Evolutionary conservation across 2,329 filamentous ascomycete genomes (phyloP), one percentile per base, ranked within the genome.

Genomic region (Zasmidium cellare): DNA sequence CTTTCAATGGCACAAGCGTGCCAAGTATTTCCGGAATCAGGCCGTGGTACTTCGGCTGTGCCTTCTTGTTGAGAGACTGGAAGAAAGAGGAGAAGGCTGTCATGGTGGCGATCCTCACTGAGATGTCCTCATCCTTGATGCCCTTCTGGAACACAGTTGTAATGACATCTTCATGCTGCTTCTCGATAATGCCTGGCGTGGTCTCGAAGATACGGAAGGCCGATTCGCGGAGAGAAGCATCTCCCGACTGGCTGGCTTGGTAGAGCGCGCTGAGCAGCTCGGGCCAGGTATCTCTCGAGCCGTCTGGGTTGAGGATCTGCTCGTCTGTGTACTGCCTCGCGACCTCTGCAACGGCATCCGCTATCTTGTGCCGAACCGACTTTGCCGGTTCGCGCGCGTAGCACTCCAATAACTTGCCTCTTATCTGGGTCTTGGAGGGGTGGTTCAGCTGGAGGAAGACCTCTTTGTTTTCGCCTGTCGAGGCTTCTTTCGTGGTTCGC

Each of bases 81-180:
- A 99, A 99, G 79, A 99, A 97, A 2, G 92, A 88, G 18, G 93
- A 90, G 72, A 99, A 99, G 7, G 94, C 94, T 72, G 97, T 92
- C 87, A 97, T 96, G 56, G 94, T 92, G 48, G 92, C 88, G 58
- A 99, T 86, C 64, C 92, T 90, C 57, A 99, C 93, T 85, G 87
- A 80, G 59, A 93, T 87, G 53, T 91, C 87, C 53, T 89, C 87
- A 76, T 99, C 94, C 70, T 90, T 91, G 77, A 99, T 97, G 1
- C 93, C 94, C 69, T 90, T 90, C 59, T 89, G 87, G 74, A 99
- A 99, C 14, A 94, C 92, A 63, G 86, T 84, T 45, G 93, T 80
- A 31, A 99, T 92, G n/a, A 89, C 87, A 63, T 92, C 89, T 74
- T 97, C 91, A 69, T 97, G 93, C 73, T 97, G 91, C 76, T 89